Evolutionary conservation across 2,329 filamentous ascomycete species (phyloP), one percentile per base, ranked within the genome.

Genomic region (Metarhizium brunneum): DNA sequence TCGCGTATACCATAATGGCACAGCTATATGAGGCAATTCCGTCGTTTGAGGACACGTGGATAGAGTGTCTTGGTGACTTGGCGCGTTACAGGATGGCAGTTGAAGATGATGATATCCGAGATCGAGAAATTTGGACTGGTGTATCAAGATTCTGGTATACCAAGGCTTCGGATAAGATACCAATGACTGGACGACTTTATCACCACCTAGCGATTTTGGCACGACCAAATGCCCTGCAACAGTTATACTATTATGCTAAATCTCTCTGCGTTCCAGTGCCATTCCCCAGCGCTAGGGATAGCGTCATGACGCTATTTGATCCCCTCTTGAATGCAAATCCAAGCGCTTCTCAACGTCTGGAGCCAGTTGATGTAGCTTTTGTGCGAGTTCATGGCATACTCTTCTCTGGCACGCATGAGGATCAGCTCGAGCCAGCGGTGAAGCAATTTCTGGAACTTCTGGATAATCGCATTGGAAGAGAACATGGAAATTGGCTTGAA

Each of bases 1-100:
- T 92, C 16, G 87, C 91, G 0, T 97, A 96, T 60, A 88, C 87
- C 2, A 95, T 95, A 83, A 90, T 96, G 81, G 87, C 89, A 18
- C 18, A 18, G 18, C 18, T 18, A 0, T 88, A 91, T 57, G 92
- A 97, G 63, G 95, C 89, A 0, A 89, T 96, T 0, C 85, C 88
- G 0, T 78, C 81, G 0, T 96, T 95, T 61, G 82, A 88, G 53
- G 88, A 94, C 56, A 96, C 89, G 0, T 97, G 92, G 92, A 89
- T 95, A 7, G 92, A 96, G 61, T 96, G 92, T 54, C 73, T 97
- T 0, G 92, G 92, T 0, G 92, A 97, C 65, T 71, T 97, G 0
- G 87, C 86, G 0, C 77, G 92, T 20, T 96, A 95, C 48, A 68
- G 79, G 0, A 96, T 96, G 90, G 90, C 91, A 0, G 91, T 96